Conservation (phyloP, 768 basidiomycete species). For the Baorangia bicolor region DNA sequence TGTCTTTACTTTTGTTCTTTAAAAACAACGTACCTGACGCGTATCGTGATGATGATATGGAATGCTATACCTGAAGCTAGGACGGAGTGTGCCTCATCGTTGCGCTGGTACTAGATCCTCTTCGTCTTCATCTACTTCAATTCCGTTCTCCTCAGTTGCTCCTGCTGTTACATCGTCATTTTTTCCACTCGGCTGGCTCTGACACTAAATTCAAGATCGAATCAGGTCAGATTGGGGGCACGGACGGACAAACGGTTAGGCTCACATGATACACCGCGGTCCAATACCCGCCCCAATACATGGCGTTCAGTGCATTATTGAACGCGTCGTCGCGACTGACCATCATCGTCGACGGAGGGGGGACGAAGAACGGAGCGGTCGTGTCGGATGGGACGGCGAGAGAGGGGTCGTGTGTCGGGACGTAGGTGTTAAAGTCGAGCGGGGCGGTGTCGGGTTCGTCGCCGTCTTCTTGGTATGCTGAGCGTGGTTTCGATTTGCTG, state of each 20-base stretch:
- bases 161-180: conserved; percentile 26
- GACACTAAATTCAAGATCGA: conserved; percentile 28
- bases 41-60: background rate
- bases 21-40: conserved; percentile 20
- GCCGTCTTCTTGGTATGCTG: background rate
- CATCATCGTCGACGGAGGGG: conserved; percentile 35
- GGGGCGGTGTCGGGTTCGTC: conserved; percentile 55
- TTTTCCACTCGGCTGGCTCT: conserved; percentile 24
- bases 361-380: conserved; percentile 26
- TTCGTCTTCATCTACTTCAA: conserved; percentile 20
- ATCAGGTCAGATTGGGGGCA: background rate
- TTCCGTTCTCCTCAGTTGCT: conserved; percentile 31
- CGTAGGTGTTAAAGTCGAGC: conserved; percentile 66
- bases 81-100: conserved; percentile 15
- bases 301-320: conserved; percentile 67
- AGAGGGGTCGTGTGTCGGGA: conserved; percentile 68
- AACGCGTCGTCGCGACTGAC: conserved; percentile 76
- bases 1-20: background rate
- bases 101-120: conserved; percentile 31
- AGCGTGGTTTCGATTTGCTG: conserved; percentile 5
- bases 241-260: background rate
- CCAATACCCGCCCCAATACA: conserved; percentile 90
- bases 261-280: conserved; percentile 80
- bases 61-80: background rate
- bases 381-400: conserved; percentile 38